Evolutionary conservation across 1,284 basidiomycete genomes (phyloP), one percentile per base, ranked within the genome.

Genomic region (Sphaerobolus stellatus): DNA sequence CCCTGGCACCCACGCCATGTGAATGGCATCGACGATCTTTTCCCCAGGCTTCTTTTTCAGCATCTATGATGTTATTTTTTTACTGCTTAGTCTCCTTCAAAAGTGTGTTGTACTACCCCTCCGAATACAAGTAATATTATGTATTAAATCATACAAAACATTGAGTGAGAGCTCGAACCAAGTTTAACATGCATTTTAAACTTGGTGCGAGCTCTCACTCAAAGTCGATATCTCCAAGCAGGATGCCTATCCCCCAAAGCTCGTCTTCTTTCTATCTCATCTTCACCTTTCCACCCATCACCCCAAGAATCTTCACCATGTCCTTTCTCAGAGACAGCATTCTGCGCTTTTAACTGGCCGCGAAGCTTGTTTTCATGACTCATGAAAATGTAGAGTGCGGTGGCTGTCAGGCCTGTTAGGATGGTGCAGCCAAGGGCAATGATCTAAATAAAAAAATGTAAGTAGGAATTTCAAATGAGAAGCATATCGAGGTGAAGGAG

Each of bases 361-460:
- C 80, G 71, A 28, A 75, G 69, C 29, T 58, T 63, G 58, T 87
- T 87, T 64, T 81, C 82, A 20, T 71, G 65, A 5, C 64, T 65
- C 76, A 86, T 80, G 68, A 73, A 73, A 28, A 68, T 67, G 73
- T 75, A 82, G 5, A 86, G 71, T 50, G 75, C 73, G 6, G 69
- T 59, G 1, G 80, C 74, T 3, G 81, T 71, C 4, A 73, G 56
- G 2, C 79, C 72, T 0, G 80, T 75, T 54, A 83, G 79, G 2
- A 76, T 61, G 25, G 84, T 66, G 57, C 84, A 86, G 20, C 82
- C 80, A 58, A 83, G 79, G 2, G 82, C 73, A 46, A 85, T 80
- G 18, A 80, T 75, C 52, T 53, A 11, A n/a, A 28, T 1, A 9
- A 13, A 16, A n/a, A n/a, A n/a, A n/a, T n/a, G n/a, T n/a, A n/a